phyloP scores from a whole-genome alignment of 2,329 filamentous ascomycete species.

The Tolypocladium paradoxum region DNA sequence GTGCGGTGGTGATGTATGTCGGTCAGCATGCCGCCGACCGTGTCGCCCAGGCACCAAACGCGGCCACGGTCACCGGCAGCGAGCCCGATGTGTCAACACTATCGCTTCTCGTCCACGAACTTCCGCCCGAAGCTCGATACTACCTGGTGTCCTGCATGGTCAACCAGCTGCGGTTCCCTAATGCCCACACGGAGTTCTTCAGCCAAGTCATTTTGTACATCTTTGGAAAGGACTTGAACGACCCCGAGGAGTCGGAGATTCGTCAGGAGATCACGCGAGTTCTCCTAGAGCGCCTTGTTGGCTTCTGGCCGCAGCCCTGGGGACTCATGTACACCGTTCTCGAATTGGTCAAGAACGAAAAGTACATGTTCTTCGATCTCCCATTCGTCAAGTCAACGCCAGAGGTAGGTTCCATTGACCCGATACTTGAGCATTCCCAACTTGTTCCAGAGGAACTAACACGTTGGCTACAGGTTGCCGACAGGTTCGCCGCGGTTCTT shows the following conservation, averaged over 20 bases:
- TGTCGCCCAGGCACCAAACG: slow-evolving; percentile 45
- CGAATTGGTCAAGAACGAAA: slow-evolving; percentile 84
- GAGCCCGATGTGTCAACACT: slow-evolving; percentile 57
- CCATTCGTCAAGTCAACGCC: slow-evolving; percentile 84
- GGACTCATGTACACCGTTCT: slow-evolving; percentile 80
- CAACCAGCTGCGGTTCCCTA: slow-evolving; percentile 87
- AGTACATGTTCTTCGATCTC: slow-evolving; percentile 84
- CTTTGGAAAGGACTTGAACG: slow-evolving; percentile 64
- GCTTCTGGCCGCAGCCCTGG: slow-evolving; percentile 91
- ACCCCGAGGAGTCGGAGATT: slow-evolving; percentile 69
- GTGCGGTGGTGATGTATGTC: slow-evolving; percentile 75
- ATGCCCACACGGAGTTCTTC: slow-evolving; percentile 86
- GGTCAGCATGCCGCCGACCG: slow-evolving; percentile 60
- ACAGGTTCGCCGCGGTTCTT: slow-evolving; percentile 23
- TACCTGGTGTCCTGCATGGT: slow-evolving; percentile 74
- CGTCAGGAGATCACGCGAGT: slow-evolving; percentile 86
- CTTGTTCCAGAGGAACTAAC: slow-evolving; percentile 3
- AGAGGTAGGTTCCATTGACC: slow-evolving; percentile 52
- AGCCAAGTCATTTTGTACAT: slow-evolving; percentile 74
- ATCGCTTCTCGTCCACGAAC: slow-evolving; percentile 63
- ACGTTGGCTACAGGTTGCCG: slow-evolving; percentile 18
- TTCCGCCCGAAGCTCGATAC: slow-evolving; percentile 71
- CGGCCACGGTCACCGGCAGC: slow-evolving; percentile 33
- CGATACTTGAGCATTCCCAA: neutral
- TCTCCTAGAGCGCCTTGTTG: slow-evolving; percentile 75